Evolutionary conservation across 345 rosid genomes (phyloP), one percentile per base, ranked within the genome.

Genomic region (Citrus glauca): DNA sequence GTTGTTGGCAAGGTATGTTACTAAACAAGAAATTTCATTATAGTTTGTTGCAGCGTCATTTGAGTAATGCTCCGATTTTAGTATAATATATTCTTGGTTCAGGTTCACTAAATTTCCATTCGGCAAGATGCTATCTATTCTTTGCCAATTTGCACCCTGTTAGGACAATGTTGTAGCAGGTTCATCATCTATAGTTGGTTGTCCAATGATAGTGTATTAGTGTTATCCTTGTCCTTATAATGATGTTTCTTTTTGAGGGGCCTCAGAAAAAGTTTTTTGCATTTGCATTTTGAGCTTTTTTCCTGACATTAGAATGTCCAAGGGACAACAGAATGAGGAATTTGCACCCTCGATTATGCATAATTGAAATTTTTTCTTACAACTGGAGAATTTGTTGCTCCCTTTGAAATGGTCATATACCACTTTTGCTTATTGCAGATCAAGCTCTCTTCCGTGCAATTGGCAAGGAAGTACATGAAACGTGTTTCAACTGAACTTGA

Each of bases 401-500:
- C 37, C 27, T 27, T 50, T 38, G 28, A 72, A 69, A 40, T 78
- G 73, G 6, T 59, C 42, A 17, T 37, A 11, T 32, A 55, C 33
- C 24, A 27, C 66, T 20, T 72, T 79, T n/a, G 0, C 32, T 56
- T 10, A 62, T 71, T 80, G 84, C 86, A 96, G 99, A 96, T 96
- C 90, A 96, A 92, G 88, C 95, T 96, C 79, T 92, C 98, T 0
- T 94, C 99, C 0, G 99, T 94, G 14, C 98, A 96, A 75, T 76
- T 96, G 69, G 99, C 99, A 35, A 92, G 90, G 87, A 94, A 89
- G 86, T 96, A 94, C 83, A 96, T 96, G 99, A 92, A 92, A 85
- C 94, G 98, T 71, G 97, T 94, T 59, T 85, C 97, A 65, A 74
- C 86, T 59, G 99, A 96, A 84, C 97, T 94, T 68, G 99, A 92